Conservation (phyloP, 2,329 filamentous ascomycete genomes). For the Ascochyta pisi region DNA sequence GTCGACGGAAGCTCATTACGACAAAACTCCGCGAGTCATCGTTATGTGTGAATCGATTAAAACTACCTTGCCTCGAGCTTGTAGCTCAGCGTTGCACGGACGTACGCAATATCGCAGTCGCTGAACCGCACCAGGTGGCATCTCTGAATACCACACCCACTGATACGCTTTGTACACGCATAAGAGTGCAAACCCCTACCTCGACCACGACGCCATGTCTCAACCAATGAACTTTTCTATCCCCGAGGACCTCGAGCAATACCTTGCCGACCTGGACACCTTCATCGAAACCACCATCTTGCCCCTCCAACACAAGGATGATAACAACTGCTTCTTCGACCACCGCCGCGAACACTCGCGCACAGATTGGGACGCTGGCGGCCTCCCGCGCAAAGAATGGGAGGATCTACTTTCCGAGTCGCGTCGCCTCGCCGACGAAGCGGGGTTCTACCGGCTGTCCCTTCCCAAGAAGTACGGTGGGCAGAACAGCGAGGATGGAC, state of each 20-base stretch:
- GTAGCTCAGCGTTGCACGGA: neutral
- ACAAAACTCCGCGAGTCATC: constrained; percentile 37
- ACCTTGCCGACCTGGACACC: constrained; percentile 60
- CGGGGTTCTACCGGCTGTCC: constrained; percentile 67
- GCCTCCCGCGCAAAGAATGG: constrained; percentile 66
- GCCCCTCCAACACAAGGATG: constrained; percentile 61
- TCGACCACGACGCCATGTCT: neutral
- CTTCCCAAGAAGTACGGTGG: constrained; percentile 65
- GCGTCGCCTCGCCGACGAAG: constrained; percentile 61
- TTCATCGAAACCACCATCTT: constrained; percentile 64
- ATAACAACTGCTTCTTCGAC: constrained; percentile 71
- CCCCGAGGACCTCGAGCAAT: constrained; percentile 57
- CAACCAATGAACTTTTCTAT: constrained; percentile 56
- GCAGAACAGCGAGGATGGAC: constrained; percentile 52
- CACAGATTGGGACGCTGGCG: constrained; percentile 66
- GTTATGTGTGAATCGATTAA: constrained; percentile 31
- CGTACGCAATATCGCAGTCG: neutral
- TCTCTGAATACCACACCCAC: neutral
- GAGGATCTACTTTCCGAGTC: constrained; percentile 61
- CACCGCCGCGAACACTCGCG: constrained; percentile 67
- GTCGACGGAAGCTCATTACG: neutral
- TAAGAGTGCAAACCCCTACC: neutral
- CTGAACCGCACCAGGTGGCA: constrained; percentile 14
- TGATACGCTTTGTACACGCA: neutral
- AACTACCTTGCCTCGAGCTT: constrained; percentile 14